Conservation (phyloP, 768 basidiomycete species). For the Suillus discolor region DNA sequence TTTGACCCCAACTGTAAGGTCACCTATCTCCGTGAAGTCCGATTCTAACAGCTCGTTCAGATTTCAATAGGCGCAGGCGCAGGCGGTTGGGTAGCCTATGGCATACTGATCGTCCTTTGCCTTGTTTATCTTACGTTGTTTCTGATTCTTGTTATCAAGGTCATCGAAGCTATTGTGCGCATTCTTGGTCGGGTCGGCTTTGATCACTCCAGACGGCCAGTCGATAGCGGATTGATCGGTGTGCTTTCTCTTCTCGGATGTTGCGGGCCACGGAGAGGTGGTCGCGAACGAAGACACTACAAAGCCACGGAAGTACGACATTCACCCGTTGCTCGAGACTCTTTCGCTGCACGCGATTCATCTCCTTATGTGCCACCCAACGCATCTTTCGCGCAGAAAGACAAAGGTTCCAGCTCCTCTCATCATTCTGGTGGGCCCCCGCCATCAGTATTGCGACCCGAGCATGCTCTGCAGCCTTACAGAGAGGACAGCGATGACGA, state of each 20-base stretch:
- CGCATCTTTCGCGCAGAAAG: conserved; percentile 30
- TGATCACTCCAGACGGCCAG: conserved; percentile 75
- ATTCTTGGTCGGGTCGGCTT: conserved; percentile 79
- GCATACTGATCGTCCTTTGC: conserved; percentile 80
- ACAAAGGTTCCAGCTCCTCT: conserved; percentile 35
- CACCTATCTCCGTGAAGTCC: conserved; percentile 5
- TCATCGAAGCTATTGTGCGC: conserved; percentile 81
- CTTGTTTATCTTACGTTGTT: conserved; percentile 84
- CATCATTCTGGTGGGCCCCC: conserved; percentile 54
- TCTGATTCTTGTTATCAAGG: conserved; percentile 82
- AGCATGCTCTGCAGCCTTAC: conserved; percentile 76
- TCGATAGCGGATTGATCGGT: conserved; percentile 88
- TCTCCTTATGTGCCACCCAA: conserved; percentile 54
- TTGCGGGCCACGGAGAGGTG: conserved; percentile 54
- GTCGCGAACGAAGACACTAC: conserved; percentile 24
- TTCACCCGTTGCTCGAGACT: conserved; percentile 21
- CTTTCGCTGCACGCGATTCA: conserved; percentile 37
- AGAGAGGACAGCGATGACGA: conserved; percentile 75
- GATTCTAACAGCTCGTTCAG: conserved; percentile 42
- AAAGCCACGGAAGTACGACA: conserved; percentile 25
- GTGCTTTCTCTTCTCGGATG: conserved; percentile 72
- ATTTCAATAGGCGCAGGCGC: conserved; percentile 82
- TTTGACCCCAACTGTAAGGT: conserved; percentile 80
- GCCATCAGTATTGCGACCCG: conserved; percentile 74
- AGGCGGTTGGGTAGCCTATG: conserved; percentile 92